Base-by-base conservation (phyloP, 805 yeast genomes). In the Yamadazyma insecticola region DNA sequence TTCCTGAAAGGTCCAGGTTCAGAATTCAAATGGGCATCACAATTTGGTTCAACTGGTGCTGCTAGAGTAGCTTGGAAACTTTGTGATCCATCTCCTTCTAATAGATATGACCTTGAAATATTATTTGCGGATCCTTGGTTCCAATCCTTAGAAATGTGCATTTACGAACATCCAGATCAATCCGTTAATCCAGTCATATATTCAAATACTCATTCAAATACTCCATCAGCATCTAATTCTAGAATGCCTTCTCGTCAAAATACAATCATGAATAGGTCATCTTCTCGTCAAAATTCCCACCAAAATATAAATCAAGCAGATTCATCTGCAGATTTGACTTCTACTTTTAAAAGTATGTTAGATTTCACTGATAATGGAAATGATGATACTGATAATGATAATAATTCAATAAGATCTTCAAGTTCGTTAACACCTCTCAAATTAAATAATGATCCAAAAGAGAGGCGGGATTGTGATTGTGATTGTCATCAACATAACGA, bases 41-140 rank as follows among this genome's bases (percentile, higher is more conserved):
- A 68, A 37, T 78, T 72, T 53, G 71, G 70, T 19, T 68, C 71
- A 25, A 52, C 72, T 1, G 79, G 79, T 9, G 78, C 81, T 15
- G 74, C 88, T 1, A 67, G 92, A 45, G 76, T 69, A 5, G 78
- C 85, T 6, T 81, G 89, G 87, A 73, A 82, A 51, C 55, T 83
- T 30, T 74, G 81, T 44, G 88, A 82, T 47, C 86, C 87, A 3
- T 60, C 74, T 15, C 62, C 71, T 0, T 47, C 45, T 2, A 62
- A 72, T 6, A 63, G 94, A 39, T 76, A 76, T 48, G 64, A 70
- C 12, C 45, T 83, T 39, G 63, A 69, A 1, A 64, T 68, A 16
- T 55, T 83, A 20, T 73, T 78, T 39, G 45, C 61, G 2, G 88
- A 82, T 44, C 76, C 80, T 8, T 82, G 83, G 78, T 81, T 82